Evolutionary conservation across 345 rosid genomes (phyloP).

Genomic region (Pistacia atlantica): DNA sequence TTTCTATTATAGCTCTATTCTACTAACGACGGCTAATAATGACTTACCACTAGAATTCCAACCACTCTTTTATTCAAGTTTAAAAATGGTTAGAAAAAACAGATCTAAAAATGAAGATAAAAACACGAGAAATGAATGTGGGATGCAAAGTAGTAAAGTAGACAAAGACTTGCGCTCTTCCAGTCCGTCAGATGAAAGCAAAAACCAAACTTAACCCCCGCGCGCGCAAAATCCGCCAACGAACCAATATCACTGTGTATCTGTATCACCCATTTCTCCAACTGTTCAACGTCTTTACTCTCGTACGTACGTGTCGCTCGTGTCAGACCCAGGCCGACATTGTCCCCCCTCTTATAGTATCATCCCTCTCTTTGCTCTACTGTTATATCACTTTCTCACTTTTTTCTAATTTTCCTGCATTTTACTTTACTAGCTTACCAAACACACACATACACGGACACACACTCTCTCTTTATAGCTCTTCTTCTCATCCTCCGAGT

Average conservation of each 20-base stretch:
- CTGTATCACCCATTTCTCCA: conserved; percentile 27
- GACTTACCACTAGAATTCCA: too few relatives aligned
- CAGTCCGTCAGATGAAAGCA: conserved; percentile 28
- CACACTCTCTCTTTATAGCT: conserved; percentile 17
- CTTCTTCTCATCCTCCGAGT: not conserved
- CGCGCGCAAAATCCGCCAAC: conserved; percentile 20
- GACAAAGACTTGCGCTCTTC: conserved; percentile 26
- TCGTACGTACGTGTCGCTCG: conserved; percentile 43
- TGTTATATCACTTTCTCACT: not conserved
- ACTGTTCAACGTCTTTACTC: not conserved
- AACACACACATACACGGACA: conserved; percentile 29
- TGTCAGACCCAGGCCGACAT: conserved; percentile 44
- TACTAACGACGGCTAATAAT: too few relatives aligned
- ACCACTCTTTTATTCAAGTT: too few relatives aligned
- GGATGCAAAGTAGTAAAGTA: not conserved
- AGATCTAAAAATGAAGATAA: conserved; percentile 13
- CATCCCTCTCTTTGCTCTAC: conserved; percentile 16
- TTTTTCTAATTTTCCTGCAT: conserved; percentile 28
- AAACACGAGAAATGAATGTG: not conserved
- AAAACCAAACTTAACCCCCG: not conserved
- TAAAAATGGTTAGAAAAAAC: not conserved
- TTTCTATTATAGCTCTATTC: too few relatives aligned
- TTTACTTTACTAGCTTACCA: conserved; percentile 33
- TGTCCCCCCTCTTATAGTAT: not conserved
- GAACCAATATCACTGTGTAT: conserved; percentile 12